Evolutionary conservation across 352 stramenopile genomes (phyloP).

Genomic region (Phytophthora cactorum): DNA sequence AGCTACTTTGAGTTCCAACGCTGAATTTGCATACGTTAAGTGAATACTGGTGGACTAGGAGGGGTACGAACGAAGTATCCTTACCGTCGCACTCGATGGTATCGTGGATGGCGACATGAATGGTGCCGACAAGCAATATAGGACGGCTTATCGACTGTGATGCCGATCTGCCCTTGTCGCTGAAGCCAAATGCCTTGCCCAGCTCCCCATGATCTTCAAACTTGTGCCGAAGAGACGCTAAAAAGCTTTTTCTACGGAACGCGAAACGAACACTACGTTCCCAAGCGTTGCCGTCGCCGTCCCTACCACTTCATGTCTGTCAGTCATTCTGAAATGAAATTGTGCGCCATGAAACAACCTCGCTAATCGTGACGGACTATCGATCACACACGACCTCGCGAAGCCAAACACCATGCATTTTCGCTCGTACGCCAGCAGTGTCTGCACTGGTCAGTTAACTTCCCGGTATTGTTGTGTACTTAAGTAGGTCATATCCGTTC

Average conservation of each 20-base stretch:
- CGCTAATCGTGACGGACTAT: no score
- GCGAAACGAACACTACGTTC: neutral
- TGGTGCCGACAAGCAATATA: constrained; percentile 66
- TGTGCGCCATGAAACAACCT: no score
- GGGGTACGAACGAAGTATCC: neutral
- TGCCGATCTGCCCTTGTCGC: constrained; percentile 67
- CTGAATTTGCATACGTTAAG: constrained; percentile 24
- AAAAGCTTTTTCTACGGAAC: neutral
- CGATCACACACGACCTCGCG: no score
- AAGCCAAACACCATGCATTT: no score
- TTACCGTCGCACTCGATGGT: constrained; percentile 70
- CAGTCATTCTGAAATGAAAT: no score
- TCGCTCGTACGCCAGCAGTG: no score
- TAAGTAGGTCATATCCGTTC: no score
- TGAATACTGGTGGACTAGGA: neutral
- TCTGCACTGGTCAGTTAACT: no score
- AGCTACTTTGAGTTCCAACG: constrained; percentile 63
- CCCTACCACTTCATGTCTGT: no score
- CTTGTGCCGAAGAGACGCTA: neutral
- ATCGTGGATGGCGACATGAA: constrained; percentile 60
- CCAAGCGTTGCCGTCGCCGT: no score
- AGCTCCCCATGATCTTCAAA: constrained; percentile 52
- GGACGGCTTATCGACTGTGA: constrained; percentile 57
- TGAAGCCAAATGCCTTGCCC: constrained; percentile 55
- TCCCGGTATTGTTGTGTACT: no score